Conservation (phyloP, 306 rosid genomes). For the Prunus salicina region DNA sequence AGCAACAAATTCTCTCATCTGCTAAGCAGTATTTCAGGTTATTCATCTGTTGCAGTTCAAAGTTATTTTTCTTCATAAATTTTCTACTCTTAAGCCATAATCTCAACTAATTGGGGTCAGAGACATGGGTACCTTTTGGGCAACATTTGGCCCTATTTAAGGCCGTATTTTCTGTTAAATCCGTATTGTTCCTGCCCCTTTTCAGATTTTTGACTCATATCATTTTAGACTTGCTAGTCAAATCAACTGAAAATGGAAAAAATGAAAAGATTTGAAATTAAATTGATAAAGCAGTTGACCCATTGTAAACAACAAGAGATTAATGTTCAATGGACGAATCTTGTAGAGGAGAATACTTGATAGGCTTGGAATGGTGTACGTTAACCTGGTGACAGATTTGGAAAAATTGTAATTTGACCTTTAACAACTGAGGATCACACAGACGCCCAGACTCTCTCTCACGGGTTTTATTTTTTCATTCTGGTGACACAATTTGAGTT, state of each 20-base stretch:
- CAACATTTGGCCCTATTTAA: not conserved
- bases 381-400: not conserved
- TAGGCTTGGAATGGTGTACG: not conserved
- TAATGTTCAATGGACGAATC: not conserved
- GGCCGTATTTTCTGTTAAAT: not conserved
- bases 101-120: not conserved
- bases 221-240: not conserved
- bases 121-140: not conserved
- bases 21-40: slow-evolving; percentile 63
- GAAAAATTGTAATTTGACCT: not conserved
- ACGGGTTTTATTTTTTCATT: not conserved
- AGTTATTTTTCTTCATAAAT: not conserved
- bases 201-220: not conserved
- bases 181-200: not conserved
- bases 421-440: not conserved
- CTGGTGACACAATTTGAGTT: slow-evolving; percentile 14
- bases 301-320: not conserved
- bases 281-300: not conserved
- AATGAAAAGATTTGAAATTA: not conserved
- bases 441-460: not conserved
- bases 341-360: not conserved
- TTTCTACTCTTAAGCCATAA: not conserved
- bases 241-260: not conserved
- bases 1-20: slow-evolving; percentile 63
- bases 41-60: slow-evolving; percentile 11